Evolutionary conservation across 164 flowering plant species (phyloP), one percentile per base, ranked within the genome.

Genomic region (Tinospora cordifolia): DNA sequence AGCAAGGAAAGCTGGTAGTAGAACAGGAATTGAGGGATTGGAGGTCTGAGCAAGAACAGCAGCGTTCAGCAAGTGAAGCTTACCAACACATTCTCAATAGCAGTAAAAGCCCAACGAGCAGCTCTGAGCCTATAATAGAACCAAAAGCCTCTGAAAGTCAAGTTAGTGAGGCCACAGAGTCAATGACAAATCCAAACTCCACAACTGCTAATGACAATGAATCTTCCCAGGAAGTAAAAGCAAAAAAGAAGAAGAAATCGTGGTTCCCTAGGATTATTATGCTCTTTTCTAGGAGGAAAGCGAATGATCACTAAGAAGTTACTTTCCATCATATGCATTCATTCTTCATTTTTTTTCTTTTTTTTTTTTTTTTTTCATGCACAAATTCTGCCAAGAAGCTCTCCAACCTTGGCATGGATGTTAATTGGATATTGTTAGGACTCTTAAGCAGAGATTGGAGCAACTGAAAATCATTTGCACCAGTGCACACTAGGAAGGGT

Each of bases 1-100:
- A 83, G 78, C 87, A 87, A 81, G 97, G 94, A 27, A 90, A 94
- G 75, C 69, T 92, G 78, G 91, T 87, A 4, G 83, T 86, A 5
- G 98, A 94, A 68, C 97, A 94, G 71, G 97, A 94, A 75, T 63
- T 94, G 77, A 87, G 98, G 74, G 90, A 81, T 71, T 89, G 98
- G 98, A 83, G 97, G 80, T 81, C 90, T 17, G 92, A 90, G 65
- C 87, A 86, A 24, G 93, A 87, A 76, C 91, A 85, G 64, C 76
- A 80, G 22, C 78, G 97, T 38, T 89, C 81, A 84, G 86, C 86
- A 34, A 77, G 74, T 60, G 89, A 86, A 26, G 54, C 85, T 41
- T 74, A 67, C 74, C 85, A 77, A 14, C 79, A 65, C 17, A 80
- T 15, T 3, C 70, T 36, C 3, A 79, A 76, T 24, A 72, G 78